phyloP scores from a whole-genome alignment of 164 flowering plant species.

The Tetrastigma voinierianum region DNA sequence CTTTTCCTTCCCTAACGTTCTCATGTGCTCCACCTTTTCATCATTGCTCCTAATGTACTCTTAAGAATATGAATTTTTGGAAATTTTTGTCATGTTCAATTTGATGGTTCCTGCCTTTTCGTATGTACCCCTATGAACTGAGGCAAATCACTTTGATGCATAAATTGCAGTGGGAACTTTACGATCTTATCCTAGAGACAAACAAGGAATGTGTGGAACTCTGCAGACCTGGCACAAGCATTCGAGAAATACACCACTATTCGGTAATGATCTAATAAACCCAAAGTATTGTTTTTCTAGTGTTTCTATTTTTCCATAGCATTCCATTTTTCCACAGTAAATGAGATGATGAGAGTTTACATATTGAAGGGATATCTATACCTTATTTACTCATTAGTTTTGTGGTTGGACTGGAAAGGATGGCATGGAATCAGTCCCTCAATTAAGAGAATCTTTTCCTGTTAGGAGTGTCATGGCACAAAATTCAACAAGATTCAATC shows the following conservation, averaged over 20 bases:
- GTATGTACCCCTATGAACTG: not conserved
- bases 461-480: no score
- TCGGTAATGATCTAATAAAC: slow-evolving; percentile 52
- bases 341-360: not conserved
- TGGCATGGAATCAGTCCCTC: no score
- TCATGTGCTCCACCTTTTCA: no score
- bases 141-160: slow-evolving; percentile 11
- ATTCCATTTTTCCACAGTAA: not conserved
- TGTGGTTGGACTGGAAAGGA: not conserved
- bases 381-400: not conserved
- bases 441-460: no score
- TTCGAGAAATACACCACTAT: slow-evolving; percentile 67
- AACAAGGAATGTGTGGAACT: slow-evolving; percentile 84
- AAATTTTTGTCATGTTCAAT: no score
- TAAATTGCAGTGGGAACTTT: slow-evolving; percentile 75
- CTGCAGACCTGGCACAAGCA: slow-evolving; percentile 83
- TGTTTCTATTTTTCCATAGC: slow-evolving; percentile 3
- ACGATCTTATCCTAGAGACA: slow-evolving; percentile 76
- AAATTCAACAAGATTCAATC: no score
- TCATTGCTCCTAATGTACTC: no score
- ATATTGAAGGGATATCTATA: not conserved
- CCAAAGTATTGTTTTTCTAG: not conserved
- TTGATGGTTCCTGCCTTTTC: not conserved
- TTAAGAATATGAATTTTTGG: not conserved
- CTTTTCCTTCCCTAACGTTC: no score